Evolutionary conservation across 2,329 filamentous ascomycete species (phyloP).

Genomic region (Xylaria sp.): DNA sequence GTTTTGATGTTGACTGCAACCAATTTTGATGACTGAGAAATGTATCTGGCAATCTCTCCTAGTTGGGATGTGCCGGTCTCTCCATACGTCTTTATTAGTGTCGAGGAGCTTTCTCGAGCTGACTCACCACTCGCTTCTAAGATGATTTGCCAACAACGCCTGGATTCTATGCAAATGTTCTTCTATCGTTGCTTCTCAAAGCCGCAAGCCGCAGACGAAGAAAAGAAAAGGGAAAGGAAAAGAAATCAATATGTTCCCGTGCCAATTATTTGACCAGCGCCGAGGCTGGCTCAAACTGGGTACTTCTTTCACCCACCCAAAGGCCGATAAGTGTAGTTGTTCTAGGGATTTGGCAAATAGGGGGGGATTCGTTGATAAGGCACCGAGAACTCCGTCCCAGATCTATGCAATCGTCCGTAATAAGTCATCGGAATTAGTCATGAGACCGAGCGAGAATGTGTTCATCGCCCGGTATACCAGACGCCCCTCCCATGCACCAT

Average conservation of each 20-base stretch:
- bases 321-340: constrained; percentile 37
- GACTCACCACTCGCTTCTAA: constrained; percentile 44
- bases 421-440: constrained; percentile 38
- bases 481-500: constrained; percentile 29
- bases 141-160: constrained; percentile 48
- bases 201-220: constrained; percentile 27
- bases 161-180: constrained; percentile 45
- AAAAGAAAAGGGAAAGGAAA: constrained; percentile 5
- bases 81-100: constrained; percentile 36
- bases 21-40: constrained; percentile 19
- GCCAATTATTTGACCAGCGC: constrained; percentile 21
- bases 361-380: constrained; percentile 39
- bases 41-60: constrained; percentile 11
- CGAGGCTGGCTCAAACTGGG: constrained; percentile 19
- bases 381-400: constrained; percentile 49
- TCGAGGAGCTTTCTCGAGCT: constrained; percentile 31
- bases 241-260: constrained; percentile 24
- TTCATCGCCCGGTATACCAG: constrained; percentile 29
- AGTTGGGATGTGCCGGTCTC: constrained; percentile 16
- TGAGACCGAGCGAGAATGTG: constrained; percentile 24
- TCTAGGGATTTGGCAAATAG: constrained; percentile 7
- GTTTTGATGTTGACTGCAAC: constrained; percentile 9
- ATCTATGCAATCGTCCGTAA: constrained; percentile 49
- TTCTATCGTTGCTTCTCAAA: constrained; percentile 39
- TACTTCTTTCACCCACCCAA: constrained; percentile 11